These are phyloP conservation scores for Flagelloscypha sp. DNA, from an alignment of 768 basidiomycete genomes.

Conservation along the genomic window DNA sequence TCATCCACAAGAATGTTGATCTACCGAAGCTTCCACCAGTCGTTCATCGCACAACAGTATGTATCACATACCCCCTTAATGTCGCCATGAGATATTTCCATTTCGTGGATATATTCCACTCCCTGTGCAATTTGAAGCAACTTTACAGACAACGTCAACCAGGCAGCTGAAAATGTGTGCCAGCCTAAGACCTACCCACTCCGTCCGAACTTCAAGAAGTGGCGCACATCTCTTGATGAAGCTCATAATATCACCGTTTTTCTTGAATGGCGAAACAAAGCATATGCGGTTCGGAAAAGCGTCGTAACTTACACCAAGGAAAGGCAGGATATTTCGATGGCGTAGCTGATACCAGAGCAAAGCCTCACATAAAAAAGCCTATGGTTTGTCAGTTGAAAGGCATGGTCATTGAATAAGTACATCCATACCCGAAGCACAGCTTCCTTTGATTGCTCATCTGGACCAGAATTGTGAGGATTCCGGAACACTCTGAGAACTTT, in stretches of 20 bases:
- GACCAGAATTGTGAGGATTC: too few relatives aligned
- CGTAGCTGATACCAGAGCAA: constrained; percentile 19
- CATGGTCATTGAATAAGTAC: too few relatives aligned
- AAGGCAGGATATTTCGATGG: constrained; percentile 20
- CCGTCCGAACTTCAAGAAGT: too few relatives aligned
- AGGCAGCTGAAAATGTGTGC: too few relatives aligned
- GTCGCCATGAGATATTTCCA: constrained; percentile 15
- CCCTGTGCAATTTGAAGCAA: constrained; percentile 15
- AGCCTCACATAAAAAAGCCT: constrained; percentile 21
- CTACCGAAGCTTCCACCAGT: too few relatives aligned
- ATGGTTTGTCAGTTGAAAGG: too few relatives aligned
- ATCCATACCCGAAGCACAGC: too few relatives aligned
- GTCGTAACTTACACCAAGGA: constrained; percentile 18
- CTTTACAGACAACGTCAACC: too few relatives aligned
- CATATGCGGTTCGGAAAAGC: constrained; percentile 17
- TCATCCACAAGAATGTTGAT: constrained; percentile 20
- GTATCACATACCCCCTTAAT: constrained; percentile 15
- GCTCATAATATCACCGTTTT: constrained; percentile 15
- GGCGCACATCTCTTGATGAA: constrained; percentile 14
- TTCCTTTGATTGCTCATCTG: too few relatives aligned
- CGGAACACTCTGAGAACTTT: too few relatives aligned
- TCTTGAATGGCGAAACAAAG: constrained; percentile 23
- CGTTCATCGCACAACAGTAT: constrained; percentile 18
- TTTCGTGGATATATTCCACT: constrained; percentile 15
- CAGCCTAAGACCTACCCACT: too few relatives aligned